These are phyloP conservation scores for Withania somnifera DNA, from an alignment of 305 asterid species.

Conservation along the genomic window DNA sequence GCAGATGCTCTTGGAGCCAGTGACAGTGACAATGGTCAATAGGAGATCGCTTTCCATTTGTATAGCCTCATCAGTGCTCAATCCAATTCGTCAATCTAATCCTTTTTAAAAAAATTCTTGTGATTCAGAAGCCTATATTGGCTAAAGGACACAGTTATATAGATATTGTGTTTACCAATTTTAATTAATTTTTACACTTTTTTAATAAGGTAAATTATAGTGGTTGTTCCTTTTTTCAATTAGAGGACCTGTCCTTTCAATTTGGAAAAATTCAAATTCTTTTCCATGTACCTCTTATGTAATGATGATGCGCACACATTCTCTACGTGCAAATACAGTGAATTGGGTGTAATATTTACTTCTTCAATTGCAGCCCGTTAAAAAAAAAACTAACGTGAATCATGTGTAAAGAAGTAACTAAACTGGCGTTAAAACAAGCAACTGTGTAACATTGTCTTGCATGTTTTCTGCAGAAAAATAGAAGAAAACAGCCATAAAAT, in stretches of 20 bases:
- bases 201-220: not conserved
- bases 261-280: not conserved
- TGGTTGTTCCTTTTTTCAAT: not conserved
- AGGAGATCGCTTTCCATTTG: not conserved
- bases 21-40: not conserved
- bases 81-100: not conserved
- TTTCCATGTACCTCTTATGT: not conserved
- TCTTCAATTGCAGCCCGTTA: too few relatives aligned
- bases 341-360: not conserved
- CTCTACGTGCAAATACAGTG: not conserved
- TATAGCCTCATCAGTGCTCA: not conserved
- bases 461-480: not conserved
- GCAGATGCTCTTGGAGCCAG: conserved; percentile 23
- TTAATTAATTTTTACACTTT: not conserved
- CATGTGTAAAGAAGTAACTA: not conserved
- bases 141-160: not conserved
- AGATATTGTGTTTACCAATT: not conserved
- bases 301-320: not conserved
- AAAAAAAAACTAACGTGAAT: not conserved
- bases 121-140: not conserved
- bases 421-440: not conserved
- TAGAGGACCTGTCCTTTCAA: not conserved
- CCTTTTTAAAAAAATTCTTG: not conserved
- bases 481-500: not conserved
- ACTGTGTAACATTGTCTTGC: not conserved